Conservation (phyloP, 345 rosid genomes). For the Psidium guajava region DNA sequence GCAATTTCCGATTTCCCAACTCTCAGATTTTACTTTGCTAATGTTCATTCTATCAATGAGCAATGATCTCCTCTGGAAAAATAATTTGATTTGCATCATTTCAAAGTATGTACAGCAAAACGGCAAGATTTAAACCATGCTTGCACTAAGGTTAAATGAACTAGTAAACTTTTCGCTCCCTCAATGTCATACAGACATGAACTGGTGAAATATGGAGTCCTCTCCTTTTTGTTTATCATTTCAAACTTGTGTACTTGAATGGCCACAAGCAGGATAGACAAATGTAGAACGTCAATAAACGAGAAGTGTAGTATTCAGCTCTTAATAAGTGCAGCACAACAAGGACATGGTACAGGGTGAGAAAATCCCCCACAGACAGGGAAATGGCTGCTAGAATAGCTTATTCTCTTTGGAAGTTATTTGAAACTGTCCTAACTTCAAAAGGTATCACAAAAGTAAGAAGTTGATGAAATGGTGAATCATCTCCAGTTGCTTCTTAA, state of each 20-base stretch:
- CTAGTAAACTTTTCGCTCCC: not conserved
- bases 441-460: not conserved
- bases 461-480: not conserved
- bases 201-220: not conserved
- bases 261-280: not conserved
- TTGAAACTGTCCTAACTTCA: not conserved
- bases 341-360: not conserved
- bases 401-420: not conserved
- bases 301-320: not conserved
- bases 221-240: not conserved
- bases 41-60: not conserved
- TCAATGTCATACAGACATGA: not conserved
- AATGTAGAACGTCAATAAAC: not conserved
- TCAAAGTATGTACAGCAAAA: not conserved
- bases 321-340: not conserved
- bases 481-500: not conserved
- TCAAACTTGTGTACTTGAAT: not conserved
- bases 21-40: not conserved
- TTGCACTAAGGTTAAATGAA: not conserved
- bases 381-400: not conserved
- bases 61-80: not conserved
- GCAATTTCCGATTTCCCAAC: not conserved
- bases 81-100: not conserved
- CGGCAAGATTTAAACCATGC: not conserved
- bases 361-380: not conserved